Evolutionary conservation across 352 stramenopile species (phyloP).

Genomic region (Elongisporangium prolatum): DNA sequence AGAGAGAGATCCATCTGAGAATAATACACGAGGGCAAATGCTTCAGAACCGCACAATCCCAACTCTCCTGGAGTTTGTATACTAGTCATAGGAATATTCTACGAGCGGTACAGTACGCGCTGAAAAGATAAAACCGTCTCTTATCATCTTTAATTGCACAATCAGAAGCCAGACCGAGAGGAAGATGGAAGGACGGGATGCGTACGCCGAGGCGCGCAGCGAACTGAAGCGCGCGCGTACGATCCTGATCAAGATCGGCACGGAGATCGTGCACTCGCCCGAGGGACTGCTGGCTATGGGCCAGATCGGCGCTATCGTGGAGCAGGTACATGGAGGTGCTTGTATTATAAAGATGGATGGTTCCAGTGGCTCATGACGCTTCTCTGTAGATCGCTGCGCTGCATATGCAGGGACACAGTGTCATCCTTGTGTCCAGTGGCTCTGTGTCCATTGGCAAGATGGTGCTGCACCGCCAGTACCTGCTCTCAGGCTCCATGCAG

Average conservation of each 20-base stretch:
- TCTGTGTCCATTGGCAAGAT: constrained; percentile 77
- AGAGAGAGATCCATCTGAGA: not conserved
- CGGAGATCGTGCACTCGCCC: constrained; percentile 78
- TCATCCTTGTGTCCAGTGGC: constrained; percentile 82
- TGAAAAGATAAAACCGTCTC: not conserved
- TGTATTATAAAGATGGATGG: not conserved
- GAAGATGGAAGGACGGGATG: constrained; percentile 1
- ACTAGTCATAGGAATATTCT: not conserved
- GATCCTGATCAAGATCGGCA: constrained; percentile 84
- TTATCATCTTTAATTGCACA: not conserved
- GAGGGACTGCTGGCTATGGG: constrained; percentile 76
- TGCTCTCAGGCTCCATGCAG: constrained; percentile 83
- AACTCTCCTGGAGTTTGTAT: not conserved
- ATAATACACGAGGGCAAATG: too few species aligned
- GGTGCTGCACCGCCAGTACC: constrained; percentile 75
- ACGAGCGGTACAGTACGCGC: not conserved
- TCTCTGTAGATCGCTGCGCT: constrained; percentile 52
- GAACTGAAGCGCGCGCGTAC: constrained; percentile 58
- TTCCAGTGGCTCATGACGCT: not conserved
- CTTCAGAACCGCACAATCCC: not conserved
- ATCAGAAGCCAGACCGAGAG: constrained; percentile 2
- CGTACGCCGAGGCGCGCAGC: constrained; percentile 13
- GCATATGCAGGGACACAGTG: constrained; percentile 78
- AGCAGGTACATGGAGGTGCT: constrained; percentile 28
- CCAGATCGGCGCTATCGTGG: constrained; percentile 82